Conservation (phyloP, 768 basidiomycete species). For the Termitomyces sp. region DNA sequence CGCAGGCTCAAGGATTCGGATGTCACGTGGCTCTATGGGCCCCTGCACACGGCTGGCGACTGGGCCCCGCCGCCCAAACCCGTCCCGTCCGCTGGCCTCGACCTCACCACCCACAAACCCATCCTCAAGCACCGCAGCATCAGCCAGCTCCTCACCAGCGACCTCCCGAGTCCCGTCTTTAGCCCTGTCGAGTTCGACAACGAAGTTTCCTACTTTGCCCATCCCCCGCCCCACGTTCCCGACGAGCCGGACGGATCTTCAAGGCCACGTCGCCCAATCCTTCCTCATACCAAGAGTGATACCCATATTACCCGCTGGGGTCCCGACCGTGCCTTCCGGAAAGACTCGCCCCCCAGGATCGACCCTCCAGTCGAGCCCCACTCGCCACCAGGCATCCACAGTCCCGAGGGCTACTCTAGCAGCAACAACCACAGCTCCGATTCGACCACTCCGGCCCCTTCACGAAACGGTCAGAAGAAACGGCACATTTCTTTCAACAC, state of each 20-base stretch:
- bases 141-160: conserved; percentile 81
- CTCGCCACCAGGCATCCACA: conserved; percentile 18
- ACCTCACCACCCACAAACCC: conserved; percentile 67
- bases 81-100: conserved; percentile 38
- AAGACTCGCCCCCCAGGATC: conserved; percentile 72
- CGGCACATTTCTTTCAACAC: conserved; percentile 97
- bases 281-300: conserved; percentile 87
- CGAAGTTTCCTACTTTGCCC: conserved; percentile 26
- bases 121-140: conserved; percentile 97
- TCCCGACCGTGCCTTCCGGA: conserved; percentile 48
- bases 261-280: conserved; percentile 47
- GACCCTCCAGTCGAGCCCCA: conserved; percentile 32
- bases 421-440: conserved; percentile 17
- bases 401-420: conserved; percentile 21
- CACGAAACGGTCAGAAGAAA: conserved; percentile 45
- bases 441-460: conserved; percentile 7
- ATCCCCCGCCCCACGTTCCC: conserved; percentile 5
- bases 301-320: conserved; percentile 70
- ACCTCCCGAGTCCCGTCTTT: conserved; percentile 65
- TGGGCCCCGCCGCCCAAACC: conserved; percentile 54
- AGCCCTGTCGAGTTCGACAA: conserved; percentile 57
- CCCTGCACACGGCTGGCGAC: conserved; percentile 91
- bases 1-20: conserved; percentile 97
- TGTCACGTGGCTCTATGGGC: conserved; percentile 98
- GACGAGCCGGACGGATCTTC: conserved; percentile 11